A percentile compares a stretch with the other conserved stretches of the same genome.
These are phyloP conservation scores for Chlorella sp. DNA, from an alignment of 139 green algal genomes.

Conservation along the genomic window DNA sequence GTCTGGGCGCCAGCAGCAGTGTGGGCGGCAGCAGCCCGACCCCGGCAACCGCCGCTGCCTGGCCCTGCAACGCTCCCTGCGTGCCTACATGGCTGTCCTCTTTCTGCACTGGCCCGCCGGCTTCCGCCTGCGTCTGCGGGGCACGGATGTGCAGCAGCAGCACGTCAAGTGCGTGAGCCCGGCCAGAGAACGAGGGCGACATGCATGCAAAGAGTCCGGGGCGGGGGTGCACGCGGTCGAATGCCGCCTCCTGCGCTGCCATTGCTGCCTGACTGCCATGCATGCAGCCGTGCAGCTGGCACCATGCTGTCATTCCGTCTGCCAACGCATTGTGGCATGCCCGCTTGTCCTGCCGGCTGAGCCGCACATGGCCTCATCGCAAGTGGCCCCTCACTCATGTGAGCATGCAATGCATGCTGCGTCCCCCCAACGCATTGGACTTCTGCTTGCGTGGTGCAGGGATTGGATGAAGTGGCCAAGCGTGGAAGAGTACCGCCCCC, in stretches of 20 bases:
- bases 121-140: constrained; percentile 40
- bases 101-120: constrained; percentile 52
- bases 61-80: constrained; percentile 46
- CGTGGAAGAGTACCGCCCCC: constrained; percentile 35
- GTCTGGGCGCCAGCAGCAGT: neutral
- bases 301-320: no score
- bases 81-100: constrained; percentile 56
- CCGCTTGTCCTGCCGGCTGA: no score
- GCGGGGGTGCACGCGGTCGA: no score
- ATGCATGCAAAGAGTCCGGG: neutral
- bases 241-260: neutral
- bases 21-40: neutral
- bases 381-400: neutral
- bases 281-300: no score
- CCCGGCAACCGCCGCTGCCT: constrained; percentile 34
- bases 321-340: neutral
- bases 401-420: neutral
- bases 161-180: constrained; percentile 7
- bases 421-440: no score
- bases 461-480: constrained; percentile 24
- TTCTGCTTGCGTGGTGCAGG: neutral
- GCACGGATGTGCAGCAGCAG: constrained; percentile 17
- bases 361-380: no score
- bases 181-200: neutral
- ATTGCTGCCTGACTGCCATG: no score